A percentile compares a stretch with the other conserved stretches of the same genome.
These are phyloP conservation scores for Metschnikowia peoriensis DNA, from an alignment of 805 yeast species.

Conservation along the genomic window DNA sequence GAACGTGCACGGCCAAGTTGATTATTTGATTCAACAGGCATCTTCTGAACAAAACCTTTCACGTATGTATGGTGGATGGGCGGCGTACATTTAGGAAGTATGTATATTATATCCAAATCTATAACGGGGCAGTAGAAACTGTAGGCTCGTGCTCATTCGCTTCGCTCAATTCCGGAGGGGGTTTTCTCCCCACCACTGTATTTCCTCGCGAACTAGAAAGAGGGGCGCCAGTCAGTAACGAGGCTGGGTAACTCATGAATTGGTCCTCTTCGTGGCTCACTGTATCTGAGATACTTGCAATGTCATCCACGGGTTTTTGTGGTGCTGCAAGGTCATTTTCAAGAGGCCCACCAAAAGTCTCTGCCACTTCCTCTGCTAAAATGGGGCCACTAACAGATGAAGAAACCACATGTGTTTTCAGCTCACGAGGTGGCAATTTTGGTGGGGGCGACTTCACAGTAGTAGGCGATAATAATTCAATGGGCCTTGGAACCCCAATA, in stretches of 20 bases:
- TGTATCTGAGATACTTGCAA: neutral
- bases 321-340: neutral
- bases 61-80: conserved; percentile 95
- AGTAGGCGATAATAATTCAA: conserved; percentile 7
- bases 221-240: neutral
- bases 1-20: conserved; percentile 92
- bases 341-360: neutral
- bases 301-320: neutral
- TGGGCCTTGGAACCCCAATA: conserved; percentile 5
- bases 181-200: conserved; percentile 1
- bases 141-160: neutral
- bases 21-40: conserved; percentile 80
- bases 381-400: neutral
- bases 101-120: neutral
- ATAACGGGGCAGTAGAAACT: conserved; percentile 6
- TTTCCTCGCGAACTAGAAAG: neutral
- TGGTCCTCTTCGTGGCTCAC: neutral
- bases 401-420: neutral
- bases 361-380: neutral
- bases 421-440: conserved; percentile 6
- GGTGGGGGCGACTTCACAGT: conserved; percentile 3
- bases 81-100: conserved; percentile 27
- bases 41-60: conserved; percentile 66
- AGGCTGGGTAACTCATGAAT: neutral
- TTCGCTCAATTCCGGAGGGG: conserved; percentile 2